Base-by-base conservation (phyloP, 192 early-diverging fungal species). In the Coemansia interrupta region DNA sequence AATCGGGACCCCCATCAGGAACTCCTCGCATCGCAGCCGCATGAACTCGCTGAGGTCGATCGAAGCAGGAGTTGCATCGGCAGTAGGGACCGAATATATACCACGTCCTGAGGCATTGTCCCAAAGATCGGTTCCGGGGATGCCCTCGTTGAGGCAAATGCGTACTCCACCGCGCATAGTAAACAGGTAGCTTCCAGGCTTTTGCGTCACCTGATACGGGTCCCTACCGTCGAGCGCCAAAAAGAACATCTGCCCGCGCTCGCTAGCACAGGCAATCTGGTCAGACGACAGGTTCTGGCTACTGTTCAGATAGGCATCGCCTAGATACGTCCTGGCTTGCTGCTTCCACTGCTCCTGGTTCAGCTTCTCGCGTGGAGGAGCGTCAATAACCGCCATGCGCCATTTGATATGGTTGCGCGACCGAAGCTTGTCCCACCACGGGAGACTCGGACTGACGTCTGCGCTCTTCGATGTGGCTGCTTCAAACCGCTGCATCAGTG, bases 401-500 rank as follows among this genome's bases (percentile, higher is more conserved):
- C 58, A 60, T 41, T 64, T 71, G 36, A 78, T 30, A 38, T 78
- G 75, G 45, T 68, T 61, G 5, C 72, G 60, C 38, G 70, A 72
- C 40, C 81, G 68, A 61, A 79, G 52, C 61, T 82, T 82, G 57
- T 82, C 81, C 81, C 81, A 82, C 81, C 81, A 82, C 7, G 72
- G 72, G 19, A 82, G 49, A 7, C 66, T 58, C 0, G 81, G 81
- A 10, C 76, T 79, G 41, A 70, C 61, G 17, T 82, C 81, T 38
- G 73, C 70, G 29, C 69, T 80, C 50, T 79, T 70, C 15, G 69
- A 71, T 5, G 76, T 79, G 1, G 61, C 58, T 3, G 72, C 60
- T 39, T 82, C 81, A 17, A 82, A 40, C 12, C 81, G 69, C 60
- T 82, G 81, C 62, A 78, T 73, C 23, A 80, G 57, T n/a, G 81